Conservation (phyloP, 495 filamentous ascomycete genomes). For the Aspergillus taichungensis region DNA sequence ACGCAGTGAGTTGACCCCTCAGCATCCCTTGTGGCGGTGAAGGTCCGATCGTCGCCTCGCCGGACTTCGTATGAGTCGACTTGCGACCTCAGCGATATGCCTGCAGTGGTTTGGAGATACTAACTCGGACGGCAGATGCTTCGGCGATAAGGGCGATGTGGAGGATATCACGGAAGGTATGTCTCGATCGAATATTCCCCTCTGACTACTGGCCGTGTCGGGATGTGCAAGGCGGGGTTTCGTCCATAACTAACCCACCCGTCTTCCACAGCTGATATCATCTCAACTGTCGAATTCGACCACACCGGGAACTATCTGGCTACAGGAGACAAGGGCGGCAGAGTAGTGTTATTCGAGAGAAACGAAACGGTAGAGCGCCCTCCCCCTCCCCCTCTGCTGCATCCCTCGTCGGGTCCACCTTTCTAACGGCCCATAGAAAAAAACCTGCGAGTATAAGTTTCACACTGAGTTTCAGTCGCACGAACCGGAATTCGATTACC, state of each 20-base stretch:
- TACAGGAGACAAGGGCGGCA: slow-evolving; percentile 94
- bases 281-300: slow-evolving; percentile 98
- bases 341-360: slow-evolving; percentile 93
- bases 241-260: slow-evolving; percentile 3
- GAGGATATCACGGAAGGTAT: slow-evolving; percentile 99
- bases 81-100: background rate
- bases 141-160: slow-evolving; percentile 98
- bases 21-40: slow-evolving; percentile 2
- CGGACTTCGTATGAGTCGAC: background rate
- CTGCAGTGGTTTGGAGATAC: background rate
- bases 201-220: background rate
- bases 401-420: slow-evolving; percentile 1
- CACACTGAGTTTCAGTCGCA: slow-evolving; percentile 99
- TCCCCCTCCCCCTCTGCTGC: slow-evolving; percentile 3
- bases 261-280: slow-evolving; percentile 74
- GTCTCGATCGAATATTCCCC: slow-evolving; percentile 8
- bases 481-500: slow-evolving; percentile 97
- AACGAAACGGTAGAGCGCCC: slow-evolving; percentile 71
- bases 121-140: slow-evolving; percentile 57
- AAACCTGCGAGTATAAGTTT: slow-evolving; percentile 99
- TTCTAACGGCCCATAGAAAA: slow-evolving; percentile 63
- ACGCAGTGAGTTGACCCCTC: slow-evolving; percentile 75
- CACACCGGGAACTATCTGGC: slow-evolving; percentile 98
- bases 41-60: background rate
- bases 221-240: background rate